Conservation (phyloP, 768 basidiomycete species). For the Pleurotus tuoliensis region DNA sequence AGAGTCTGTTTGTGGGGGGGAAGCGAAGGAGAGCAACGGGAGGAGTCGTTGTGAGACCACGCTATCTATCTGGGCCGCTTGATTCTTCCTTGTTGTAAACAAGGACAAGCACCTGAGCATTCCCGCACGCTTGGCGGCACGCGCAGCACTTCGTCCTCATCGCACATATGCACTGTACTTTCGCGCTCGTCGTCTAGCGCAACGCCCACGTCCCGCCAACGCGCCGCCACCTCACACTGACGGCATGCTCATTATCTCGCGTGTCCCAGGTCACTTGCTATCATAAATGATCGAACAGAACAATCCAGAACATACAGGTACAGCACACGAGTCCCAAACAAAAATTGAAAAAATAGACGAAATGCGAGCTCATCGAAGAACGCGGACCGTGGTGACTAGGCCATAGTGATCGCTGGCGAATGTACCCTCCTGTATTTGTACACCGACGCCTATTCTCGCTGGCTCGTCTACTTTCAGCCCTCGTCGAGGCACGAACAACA, state of each 20-base stretch:
- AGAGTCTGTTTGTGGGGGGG: neutral
- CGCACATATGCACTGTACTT: no score
- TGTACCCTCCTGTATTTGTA: slow-evolving; percentile 36
- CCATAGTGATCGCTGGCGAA: slow-evolving; percentile 67
- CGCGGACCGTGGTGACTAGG: slow-evolving; percentile 24
- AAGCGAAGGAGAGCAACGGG: slow-evolving; percentile 2
- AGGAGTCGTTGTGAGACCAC: neutral
- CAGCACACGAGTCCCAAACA: neutral
- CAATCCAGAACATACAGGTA: neutral
- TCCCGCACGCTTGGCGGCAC: no score
- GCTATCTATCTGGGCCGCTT: slow-evolving; percentile 5
- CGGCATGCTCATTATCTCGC: no score
- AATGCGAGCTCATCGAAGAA: neutral
- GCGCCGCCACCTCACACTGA: no score
- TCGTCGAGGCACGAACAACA: slow-evolving; percentile 50
- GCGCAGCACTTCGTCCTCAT: no score
- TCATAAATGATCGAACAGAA: neutral
- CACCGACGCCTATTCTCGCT: slow-evolving; percentile 50
- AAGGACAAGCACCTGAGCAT: neutral
- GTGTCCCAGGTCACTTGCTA: no score
- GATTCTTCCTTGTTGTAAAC: slow-evolving; percentile 4
- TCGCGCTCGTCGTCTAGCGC: no score
- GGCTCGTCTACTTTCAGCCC: slow-evolving; percentile 53
- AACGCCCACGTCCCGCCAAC: no score
- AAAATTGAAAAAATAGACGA: neutral